phyloP scores from a whole-genome alignment of 2,329 filamentous ascomycete genomes.

The Cladorrhinum sp. region DNA sequence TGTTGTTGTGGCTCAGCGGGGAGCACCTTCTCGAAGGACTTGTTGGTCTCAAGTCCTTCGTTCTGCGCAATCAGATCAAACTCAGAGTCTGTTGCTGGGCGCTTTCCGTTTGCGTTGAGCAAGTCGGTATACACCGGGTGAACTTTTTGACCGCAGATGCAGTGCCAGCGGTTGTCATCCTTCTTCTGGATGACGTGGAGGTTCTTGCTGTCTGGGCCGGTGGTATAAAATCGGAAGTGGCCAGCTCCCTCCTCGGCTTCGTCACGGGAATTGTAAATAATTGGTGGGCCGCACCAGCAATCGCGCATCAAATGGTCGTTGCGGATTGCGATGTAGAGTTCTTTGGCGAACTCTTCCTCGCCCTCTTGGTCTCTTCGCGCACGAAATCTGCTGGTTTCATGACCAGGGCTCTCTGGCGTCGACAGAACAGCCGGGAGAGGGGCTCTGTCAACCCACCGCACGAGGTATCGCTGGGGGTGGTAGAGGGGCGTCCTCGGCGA shows the following conservation, averaged over 20 bases:
- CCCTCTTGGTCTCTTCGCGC: conserved; percentile 19
- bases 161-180: conserved; percentile 26
- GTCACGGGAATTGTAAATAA: conserved; percentile 25
- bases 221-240: conserved; percentile 27
- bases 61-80: conserved; percentile 23
- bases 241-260: conserved; percentile 25
- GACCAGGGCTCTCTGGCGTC: conserved; percentile 10
- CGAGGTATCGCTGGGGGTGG: conserved; percentile 6
- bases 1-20: neutral
- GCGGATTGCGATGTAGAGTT: conserved; percentile 25
- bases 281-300: conserved; percentile 24
- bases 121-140: conserved; percentile 9
- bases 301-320: conserved; percentile 26
- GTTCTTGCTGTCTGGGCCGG: conserved; percentile 12
- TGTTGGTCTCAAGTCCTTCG: conserved; percentile 3
- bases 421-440: neutral
- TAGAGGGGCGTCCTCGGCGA: conserved; percentile 5
- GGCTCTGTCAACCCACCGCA: conserved; percentile 7
- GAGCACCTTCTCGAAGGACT: conserved; percentile 14
- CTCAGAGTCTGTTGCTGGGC: conserved; percentile 22
- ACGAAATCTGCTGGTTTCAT: conserved; percentile 17
- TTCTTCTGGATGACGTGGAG: conserved; percentile 25
- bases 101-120: conserved; percentile 25
- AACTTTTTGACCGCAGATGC: conserved; percentile 20
- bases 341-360: conserved; percentile 22